Evolutionary conservation across 106 monocot species (phyloP).

Genomic region (Alisma plantagoaquatica): DNA sequence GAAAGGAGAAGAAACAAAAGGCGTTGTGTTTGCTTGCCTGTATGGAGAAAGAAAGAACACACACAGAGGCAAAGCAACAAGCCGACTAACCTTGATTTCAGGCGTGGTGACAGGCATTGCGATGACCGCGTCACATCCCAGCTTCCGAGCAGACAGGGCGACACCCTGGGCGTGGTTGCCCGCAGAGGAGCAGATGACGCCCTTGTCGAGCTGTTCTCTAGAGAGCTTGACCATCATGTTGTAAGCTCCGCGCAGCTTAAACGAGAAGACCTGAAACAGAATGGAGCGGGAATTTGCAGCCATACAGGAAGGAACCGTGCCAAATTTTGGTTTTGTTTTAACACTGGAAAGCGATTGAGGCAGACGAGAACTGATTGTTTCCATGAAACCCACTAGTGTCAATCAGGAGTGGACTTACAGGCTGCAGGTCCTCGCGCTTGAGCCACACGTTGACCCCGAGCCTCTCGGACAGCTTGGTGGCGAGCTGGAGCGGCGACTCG

Average conservation of each 20-base stretch:
- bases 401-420: no score
- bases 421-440: constrained; percentile 92
- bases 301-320: no score
- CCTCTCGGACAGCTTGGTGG: constrained; percentile 66
- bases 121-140: constrained; percentile 84
- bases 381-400: no score
- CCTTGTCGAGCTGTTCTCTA: constrained; percentile 55
- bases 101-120: constrained; percentile 97
- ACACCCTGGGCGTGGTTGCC: constrained; percentile 99
- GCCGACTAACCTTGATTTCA: constrained; percentile 70
- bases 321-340: no score
- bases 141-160: constrained; percentile 64
- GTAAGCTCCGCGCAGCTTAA: constrained; percentile 94
- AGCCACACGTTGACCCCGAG: constrained; percentile 65
- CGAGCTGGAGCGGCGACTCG: constrained; percentile 76
- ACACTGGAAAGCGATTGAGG: no score
- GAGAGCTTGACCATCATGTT: constrained; percentile 98
- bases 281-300: not conserved
- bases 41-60: not conserved
- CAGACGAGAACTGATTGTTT: no score
- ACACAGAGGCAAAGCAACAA: not conserved
- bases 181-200: constrained; percentile 97
- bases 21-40: no score
- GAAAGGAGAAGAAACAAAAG: no score
- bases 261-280: constrained; percentile 75